phyloP scores from a whole-genome alignment of 2,329 filamentous ascomycete species.

The Colletotrichum sp. region DNA sequence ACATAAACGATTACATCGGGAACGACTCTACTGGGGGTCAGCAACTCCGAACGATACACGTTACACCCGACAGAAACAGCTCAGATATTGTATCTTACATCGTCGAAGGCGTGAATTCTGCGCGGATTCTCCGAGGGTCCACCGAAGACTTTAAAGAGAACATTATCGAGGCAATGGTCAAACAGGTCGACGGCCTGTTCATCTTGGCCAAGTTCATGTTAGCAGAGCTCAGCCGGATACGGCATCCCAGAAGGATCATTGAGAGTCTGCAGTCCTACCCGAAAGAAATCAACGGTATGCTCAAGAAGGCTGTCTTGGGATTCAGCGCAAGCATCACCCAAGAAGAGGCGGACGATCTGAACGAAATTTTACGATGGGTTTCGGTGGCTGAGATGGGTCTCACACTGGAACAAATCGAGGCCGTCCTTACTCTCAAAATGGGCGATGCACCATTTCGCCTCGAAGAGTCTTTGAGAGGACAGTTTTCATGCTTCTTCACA shows the following conservation, averaged over 20 bases:
- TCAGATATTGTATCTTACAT: conserved; percentile 49
- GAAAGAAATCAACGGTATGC: conserved; percentile 47
- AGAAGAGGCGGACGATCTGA: conserved; percentile 46
- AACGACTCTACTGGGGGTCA: conserved; percentile 27
- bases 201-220: conserved; percentile 57
- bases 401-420: conserved; percentile 48
- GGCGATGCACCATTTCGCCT: conserved; percentile 44
- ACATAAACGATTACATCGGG: conserved; percentile 39
- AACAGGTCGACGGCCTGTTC: conserved; percentile 51
- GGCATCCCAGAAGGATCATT: conserved; percentile 48
- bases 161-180: conserved; percentile 43
- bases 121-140: conserved; percentile 39
- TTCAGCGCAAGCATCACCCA: conserved; percentile 43
- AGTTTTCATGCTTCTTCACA: conserved; percentile 52
- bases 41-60: conserved; percentile 42
- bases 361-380: conserved; percentile 52
- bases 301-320: conserved; percentile 45
- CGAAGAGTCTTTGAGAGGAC: conserved; percentile 47
- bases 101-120: conserved; percentile 41
- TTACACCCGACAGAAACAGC: conserved; percentile 47
- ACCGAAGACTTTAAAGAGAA: conserved; percentile 37
- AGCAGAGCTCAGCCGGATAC: conserved; percentile 50
- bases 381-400: conserved; percentile 49
- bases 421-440: conserved; percentile 46
- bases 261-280: conserved; percentile 50